Evolutionary conservation across 108 stramenopile genomes (phyloP).

Genomic region (Skeletonema costatum): DNA sequence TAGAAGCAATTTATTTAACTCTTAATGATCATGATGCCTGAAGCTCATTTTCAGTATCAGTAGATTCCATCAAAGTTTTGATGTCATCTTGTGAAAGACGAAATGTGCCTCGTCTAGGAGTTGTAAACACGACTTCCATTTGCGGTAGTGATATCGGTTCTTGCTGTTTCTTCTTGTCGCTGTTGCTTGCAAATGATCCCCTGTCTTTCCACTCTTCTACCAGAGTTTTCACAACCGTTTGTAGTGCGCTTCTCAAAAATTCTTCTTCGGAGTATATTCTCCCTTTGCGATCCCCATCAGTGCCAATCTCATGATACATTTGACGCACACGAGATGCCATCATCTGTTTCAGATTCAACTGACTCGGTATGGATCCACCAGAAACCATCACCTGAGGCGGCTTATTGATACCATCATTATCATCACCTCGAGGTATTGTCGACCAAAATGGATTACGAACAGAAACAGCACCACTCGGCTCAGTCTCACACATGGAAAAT

Average conservation of each 20-base stretch:
- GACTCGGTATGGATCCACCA: constrained; percentile 28
- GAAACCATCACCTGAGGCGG: constrained; percentile 39
- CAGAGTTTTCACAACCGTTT: constrained; percentile 16
- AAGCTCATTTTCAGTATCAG: not conserved
- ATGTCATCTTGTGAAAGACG: constrained; percentile 31
- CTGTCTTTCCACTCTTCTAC: constrained; percentile 36
- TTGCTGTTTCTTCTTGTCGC: not conserved
- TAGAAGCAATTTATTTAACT: not conserved
- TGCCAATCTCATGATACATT: not conserved
- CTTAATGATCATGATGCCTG: not conserved
- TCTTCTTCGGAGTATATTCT: not conserved
- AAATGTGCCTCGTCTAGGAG: constrained; percentile 31
- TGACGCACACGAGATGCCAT: constrained; percentile 14
- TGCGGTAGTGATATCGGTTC: constrained; percentile 2
- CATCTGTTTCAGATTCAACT: constrained; percentile 10
- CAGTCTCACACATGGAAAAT: constrained; percentile 44
- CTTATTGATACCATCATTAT: not conserved
- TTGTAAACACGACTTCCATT: constrained; percentile 42
- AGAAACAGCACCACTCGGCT: constrained; percentile 37
- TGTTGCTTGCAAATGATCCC: not conserved
- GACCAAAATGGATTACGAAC: not conserved
- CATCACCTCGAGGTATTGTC: constrained; percentile 6
- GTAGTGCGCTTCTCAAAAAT: constrained; percentile 12
- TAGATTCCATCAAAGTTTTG: constrained; percentile 8
- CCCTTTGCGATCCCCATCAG: not conserved